Percentiles rank a stretch among this genome's conserved stretches.
These are phyloP conservation scores for Tolypocladium paradoxum DNA, from an alignment of 2,329 filamentous ascomycete species.

Conservation along the genomic window DNA sequence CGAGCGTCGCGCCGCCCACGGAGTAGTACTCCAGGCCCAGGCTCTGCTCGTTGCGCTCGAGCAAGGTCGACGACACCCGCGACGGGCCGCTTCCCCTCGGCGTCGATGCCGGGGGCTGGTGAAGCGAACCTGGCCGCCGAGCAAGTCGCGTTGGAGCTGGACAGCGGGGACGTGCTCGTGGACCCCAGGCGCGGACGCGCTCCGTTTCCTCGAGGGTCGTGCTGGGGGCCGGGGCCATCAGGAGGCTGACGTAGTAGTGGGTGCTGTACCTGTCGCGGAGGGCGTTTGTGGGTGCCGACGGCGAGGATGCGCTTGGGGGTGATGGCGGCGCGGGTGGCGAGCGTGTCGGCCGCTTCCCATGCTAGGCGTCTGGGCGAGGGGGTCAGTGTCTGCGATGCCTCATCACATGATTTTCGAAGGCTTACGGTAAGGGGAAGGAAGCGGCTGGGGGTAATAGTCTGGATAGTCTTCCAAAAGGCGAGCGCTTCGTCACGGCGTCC, in stretches of 20 bases:
- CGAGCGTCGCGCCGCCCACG: slow-evolving; percentile 54
- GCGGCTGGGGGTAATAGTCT: slow-evolving; percentile 58
- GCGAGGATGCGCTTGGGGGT: slow-evolving; percentile 38
- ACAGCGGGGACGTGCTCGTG: slow-evolving; percentile 37
- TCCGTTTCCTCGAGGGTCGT: slow-evolving; percentile 46
- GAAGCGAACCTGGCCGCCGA: slow-evolving; percentile 48
- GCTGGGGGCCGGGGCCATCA: slow-evolving; percentile 46
- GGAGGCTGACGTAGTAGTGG: slow-evolving; percentile 51
- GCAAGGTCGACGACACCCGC: slow-evolving; percentile 26
- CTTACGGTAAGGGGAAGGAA: slow-evolving; percentile 59
- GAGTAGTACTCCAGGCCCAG: slow-evolving; percentile 56
- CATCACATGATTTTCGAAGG: not conserved
- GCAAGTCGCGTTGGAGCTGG: slow-evolving; percentile 43
- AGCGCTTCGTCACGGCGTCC: slow-evolving; percentile 78
- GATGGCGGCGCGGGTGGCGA: slow-evolving; percentile 54
- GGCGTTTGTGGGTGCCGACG: slow-evolving; percentile 44
- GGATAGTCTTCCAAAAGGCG: slow-evolving; percentile 76
- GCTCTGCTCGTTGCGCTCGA: slow-evolving; percentile 45
- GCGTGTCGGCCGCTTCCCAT: slow-evolving; percentile 87
- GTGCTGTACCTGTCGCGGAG: slow-evolving; percentile 50
- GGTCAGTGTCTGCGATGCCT: not conserved
- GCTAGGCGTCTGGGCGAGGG: slow-evolving; percentile 49
- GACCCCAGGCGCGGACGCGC: slow-evolving; percentile 46
- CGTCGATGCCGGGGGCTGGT: slow-evolving; percentile 8
- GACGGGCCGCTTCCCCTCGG: slow-evolving; percentile 9